A percentile compares a stretch with the other conserved stretches of the same genome.
Conservation (phyloP, 2,329 filamentous ascomycete species). For the Fusarium solani-melongenae region DNA sequence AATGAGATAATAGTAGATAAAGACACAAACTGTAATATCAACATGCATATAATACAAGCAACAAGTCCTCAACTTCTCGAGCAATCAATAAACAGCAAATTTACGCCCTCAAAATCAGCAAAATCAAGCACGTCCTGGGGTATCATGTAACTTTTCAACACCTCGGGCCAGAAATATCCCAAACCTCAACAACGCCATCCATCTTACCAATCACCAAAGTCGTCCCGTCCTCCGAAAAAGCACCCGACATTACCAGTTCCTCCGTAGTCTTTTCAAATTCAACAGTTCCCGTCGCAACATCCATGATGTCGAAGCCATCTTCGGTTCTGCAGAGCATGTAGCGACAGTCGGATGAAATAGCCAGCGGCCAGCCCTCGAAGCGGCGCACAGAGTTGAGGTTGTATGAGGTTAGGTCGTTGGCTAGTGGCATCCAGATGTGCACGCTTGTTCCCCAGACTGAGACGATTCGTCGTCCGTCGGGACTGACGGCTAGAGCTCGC, state of each 20-base stretch:
- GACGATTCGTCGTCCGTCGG: slow-evolving; percentile 48
- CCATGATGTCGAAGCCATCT: slow-evolving; percentile 55
- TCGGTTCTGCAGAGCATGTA: slow-evolving; percentile 55
- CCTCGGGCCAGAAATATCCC: slow-evolving; percentile 42
- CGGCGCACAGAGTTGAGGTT: slow-evolving; percentile 48
- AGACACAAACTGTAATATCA: neutral
- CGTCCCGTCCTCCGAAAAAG: slow-evolving; percentile 48
- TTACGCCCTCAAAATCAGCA: neutral
- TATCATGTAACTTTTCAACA: slow-evolving; percentile 34
- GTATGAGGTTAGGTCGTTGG: slow-evolving; percentile 50
- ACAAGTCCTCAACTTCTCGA: neutral
- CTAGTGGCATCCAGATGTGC: slow-evolving; percentile 50
- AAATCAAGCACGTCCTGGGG: slow-evolving; percentile 14
- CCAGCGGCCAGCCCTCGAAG: slow-evolving; percentile 55
- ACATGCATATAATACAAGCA: neutral
- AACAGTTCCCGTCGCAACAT: slow-evolving; percentile 48
- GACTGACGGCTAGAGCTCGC: slow-evolving; percentile 48
- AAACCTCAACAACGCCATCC: slow-evolving; percentile 49
- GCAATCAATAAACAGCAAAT: neutral
- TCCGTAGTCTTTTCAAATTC: slow-evolving; percentile 42
- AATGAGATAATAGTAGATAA: neutral
- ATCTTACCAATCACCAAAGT: slow-evolving; percentile 49
- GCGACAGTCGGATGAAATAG: slow-evolving; percentile 51
- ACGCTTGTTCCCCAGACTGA: slow-evolving; percentile 54
- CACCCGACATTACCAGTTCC: slow-evolving; percentile 49